Evolutionary conservation across 495 filamentous ascomycete genomes (phyloP).

Genomic region (Xylaria palmicola): DNA sequence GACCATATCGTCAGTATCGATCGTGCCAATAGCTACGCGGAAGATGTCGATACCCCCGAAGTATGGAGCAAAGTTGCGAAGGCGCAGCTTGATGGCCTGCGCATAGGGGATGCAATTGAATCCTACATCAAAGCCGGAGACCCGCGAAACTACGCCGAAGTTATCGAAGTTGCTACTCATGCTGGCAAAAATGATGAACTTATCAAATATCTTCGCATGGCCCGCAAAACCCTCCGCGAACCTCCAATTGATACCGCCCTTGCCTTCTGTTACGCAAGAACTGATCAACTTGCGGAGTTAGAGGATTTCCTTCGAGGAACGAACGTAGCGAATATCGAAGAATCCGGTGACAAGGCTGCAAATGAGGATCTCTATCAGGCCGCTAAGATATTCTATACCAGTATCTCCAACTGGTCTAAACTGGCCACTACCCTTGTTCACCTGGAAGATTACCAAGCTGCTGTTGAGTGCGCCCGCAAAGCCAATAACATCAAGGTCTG

Average conservation of each 20-base stretch:
- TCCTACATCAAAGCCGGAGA: slow-evolving; percentile 96
- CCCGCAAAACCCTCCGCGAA: slow-evolving; percentile 92
- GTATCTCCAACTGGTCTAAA: slow-evolving; percentile 99
- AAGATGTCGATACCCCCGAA: slow-evolving; percentile 90
- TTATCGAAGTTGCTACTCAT: slow-evolving; percentile 93
- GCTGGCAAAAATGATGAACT: slow-evolving; percentile 98
- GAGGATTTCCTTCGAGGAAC: slow-evolving; percentile 94
- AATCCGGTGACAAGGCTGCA: slow-evolving; percentile 97
- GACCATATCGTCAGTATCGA: slow-evolving; percentile 99
- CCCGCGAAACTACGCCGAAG: slow-evolving; percentile 88
- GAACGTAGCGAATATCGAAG: slow-evolving; percentile 93
- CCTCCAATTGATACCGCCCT: slow-evolving; percentile 90
- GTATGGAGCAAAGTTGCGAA: slow-evolving; percentile 99
- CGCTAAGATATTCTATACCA: slow-evolving; percentile 97
- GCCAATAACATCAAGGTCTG: slow-evolving; percentile 99
- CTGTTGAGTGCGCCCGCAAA: slow-evolving; percentile 97
- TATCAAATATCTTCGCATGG: slow-evolving; percentile 96
- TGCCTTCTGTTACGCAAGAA: slow-evolving; percentile 88
- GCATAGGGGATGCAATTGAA: slow-evolving; percentile 88
- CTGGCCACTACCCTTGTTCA: slow-evolving; percentile 96
- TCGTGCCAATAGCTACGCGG: slow-evolving; percentile 92
- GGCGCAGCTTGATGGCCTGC: slow-evolving; percentile 94
- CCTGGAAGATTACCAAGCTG: slow-evolving; percentile 94
- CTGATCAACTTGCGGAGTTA: slow-evolving; percentile 87
- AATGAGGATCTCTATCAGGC: slow-evolving; percentile 92